phyloP scores from a whole-genome alignment of 2,329 filamentous ascomycete genomes.

The Diplodia mutila region DNA sequence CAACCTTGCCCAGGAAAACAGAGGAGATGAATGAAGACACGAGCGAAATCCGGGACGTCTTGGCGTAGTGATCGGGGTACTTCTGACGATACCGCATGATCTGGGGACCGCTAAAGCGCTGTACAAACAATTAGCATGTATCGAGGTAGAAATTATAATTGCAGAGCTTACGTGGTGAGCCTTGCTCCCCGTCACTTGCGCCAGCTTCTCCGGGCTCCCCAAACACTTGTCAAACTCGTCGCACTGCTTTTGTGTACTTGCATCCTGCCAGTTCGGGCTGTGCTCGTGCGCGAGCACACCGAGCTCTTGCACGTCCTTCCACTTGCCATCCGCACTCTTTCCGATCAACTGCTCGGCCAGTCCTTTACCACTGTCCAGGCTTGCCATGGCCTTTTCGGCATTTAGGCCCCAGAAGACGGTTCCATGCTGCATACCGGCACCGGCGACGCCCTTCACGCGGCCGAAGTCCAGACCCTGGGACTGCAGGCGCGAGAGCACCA shows the following conservation, averaged over 20 bases:
- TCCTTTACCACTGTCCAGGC: conserved; percentile 62
- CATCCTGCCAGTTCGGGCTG: conserved; percentile 97
- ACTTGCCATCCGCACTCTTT: conserved; percentile 37
- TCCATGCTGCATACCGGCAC: conserved; percentile 95
- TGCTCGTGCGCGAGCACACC: conserved; percentile 79
- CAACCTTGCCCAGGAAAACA: conserved; percentile 80
- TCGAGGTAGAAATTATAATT: background rate
- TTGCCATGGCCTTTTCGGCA: conserved; percentile 67
- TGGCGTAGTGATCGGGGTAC: conserved; percentile 77
- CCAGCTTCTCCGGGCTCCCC: conserved; percentile 69
- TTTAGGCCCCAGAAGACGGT: conserved; percentile 88
- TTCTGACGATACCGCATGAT: conserved; percentile 85
- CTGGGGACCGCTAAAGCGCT: conserved; percentile 97
- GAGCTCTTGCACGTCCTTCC: conserved; percentile 39
- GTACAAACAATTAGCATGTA: conserved; percentile 28
- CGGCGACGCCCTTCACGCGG: conserved; percentile 79
- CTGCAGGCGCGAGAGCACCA: conserved; percentile 75
- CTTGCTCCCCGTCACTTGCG: conserved; percentile 82
- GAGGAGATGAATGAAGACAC: conserved; percentile 96
- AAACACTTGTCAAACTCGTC: conserved; percentile 80
- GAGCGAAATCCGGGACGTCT: conserved; percentile 83
- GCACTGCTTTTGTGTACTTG: conserved; percentile 90
- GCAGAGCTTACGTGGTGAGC: conserved; percentile 80
- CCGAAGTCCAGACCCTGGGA: conserved; percentile 72
- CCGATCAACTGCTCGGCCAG: conserved; percentile 70